Conservation (phyloP, 108 stramenopile species). For the Pseudonitzschia multistriata region DNA sequence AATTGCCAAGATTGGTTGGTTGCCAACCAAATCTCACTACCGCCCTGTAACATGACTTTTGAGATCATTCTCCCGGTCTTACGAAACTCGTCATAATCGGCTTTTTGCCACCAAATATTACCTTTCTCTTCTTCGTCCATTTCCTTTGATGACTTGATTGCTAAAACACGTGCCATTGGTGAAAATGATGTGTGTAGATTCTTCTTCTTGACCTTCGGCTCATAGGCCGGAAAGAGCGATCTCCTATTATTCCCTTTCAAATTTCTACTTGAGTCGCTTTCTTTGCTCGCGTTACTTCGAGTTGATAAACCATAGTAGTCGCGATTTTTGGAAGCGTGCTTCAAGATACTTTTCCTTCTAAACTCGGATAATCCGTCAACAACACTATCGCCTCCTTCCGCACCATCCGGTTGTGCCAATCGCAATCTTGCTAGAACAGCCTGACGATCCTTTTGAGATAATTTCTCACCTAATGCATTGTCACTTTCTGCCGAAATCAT, state of each 20-base stretch:
- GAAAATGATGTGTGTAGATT: conserved; percentile 50
- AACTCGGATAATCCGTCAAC: background rate
- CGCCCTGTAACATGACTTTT: conserved; percentile 83
- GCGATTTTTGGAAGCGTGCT: conserved; percentile 10
- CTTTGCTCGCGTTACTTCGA: conserved; percentile 4
- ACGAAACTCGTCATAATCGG: conserved; percentile 83
- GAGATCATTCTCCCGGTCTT: conserved; percentile 87
- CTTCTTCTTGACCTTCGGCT: conserved; percentile 27
- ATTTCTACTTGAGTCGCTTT: conserved; percentile 1
- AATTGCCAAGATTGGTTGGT: conserved; percentile 67
- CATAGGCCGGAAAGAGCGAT: conserved; percentile 51
- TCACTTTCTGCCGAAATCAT: conserved; percentile 37
- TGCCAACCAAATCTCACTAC: conserved; percentile 83
- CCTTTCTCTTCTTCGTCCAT: conserved; percentile 61
- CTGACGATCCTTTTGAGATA: conserved; percentile 41
- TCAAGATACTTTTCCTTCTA: conserved; percentile 41
- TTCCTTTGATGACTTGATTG: conserved; percentile 67
- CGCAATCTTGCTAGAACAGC: conserved; percentile 50
- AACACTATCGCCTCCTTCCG: background rate
- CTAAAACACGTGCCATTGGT: conserved; percentile 81
- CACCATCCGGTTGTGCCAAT: conserved; percentile 32
- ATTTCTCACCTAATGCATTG: conserved; percentile 37
- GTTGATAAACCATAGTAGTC: conserved; percentile 9
- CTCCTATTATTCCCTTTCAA: conserved; percentile 14
- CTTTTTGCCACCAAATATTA: conserved; percentile 80